These are phyloP conservation scores for Holtermanniella nyarrowii DNA, from an alignment of 768 basidiomycete genomes.

Conservation along the genomic window DNA sequence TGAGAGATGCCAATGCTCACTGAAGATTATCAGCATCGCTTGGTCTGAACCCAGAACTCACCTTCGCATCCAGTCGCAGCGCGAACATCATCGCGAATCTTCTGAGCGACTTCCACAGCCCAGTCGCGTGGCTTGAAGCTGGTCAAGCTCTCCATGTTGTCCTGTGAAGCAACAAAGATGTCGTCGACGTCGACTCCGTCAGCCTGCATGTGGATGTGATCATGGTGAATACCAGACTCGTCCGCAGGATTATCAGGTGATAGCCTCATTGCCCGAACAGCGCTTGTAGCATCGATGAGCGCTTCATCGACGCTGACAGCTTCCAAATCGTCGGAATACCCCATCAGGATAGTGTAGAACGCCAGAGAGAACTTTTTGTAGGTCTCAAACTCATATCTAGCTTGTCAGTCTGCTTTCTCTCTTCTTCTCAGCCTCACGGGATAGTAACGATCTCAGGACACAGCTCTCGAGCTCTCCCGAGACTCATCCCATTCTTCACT, in stretches of 20 bases:
- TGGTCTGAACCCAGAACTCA: slow-evolving; percentile 33
- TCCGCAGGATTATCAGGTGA: slow-evolving; percentile 22
- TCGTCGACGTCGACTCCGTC: slow-evolving; percentile 9
- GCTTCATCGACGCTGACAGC: slow-evolving; percentile 97
- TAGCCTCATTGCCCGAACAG: slow-evolving; percentile 24
- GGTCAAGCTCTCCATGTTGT: background rate
- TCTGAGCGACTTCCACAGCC: slow-evolving; percentile 68
- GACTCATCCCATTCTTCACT: slow-evolving; percentile 85
- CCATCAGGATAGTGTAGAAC: slow-evolving; percentile 89
- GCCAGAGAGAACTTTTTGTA: slow-evolving; percentile 73
- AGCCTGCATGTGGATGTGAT: background rate
- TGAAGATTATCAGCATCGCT: slow-evolving; percentile 36
- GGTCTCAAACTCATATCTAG: slow-evolving; percentile 80
- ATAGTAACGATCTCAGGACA: slow-evolving; percentile 34
- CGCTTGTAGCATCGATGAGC: slow-evolving; percentile 69
- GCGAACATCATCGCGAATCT: slow-evolving; percentile 64
- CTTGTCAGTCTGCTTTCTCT: too few species aligned
- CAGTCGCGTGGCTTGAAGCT: slow-evolving; percentile 44
- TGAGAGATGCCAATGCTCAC: slow-evolving; percentile 86
- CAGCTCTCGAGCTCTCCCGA: slow-evolving; percentile 33
- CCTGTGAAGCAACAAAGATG: slow-evolving; percentile 17
- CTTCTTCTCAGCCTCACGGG: too few species aligned
- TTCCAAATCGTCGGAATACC: slow-evolving; percentile 78
- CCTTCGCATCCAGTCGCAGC: slow-evolving; percentile 78
- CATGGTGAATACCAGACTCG: background rate